Evolutionary conservation across 257 asterid genomes (phyloP).

Genomic region (Solanum etuberosum): DNA sequence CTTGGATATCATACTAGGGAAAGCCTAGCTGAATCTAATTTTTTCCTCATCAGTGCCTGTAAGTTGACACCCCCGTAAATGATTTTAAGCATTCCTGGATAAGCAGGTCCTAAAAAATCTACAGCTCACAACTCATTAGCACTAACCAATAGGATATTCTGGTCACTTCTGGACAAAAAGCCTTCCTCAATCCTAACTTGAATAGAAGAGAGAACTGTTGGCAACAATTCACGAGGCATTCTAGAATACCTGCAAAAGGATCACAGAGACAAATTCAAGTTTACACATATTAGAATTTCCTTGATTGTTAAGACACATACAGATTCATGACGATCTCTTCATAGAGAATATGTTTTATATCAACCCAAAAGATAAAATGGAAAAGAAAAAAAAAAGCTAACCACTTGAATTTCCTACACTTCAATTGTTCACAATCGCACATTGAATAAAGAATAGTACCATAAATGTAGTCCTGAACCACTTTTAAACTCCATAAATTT

Average conservation of each 20-base stretch:
- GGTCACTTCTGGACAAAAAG: constrained; percentile 53
- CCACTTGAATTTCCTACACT: not conserved
- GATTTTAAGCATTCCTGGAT: not conserved
- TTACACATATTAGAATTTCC: not conserved
- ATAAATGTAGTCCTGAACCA: not conserved
- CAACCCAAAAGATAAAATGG: not conserved
- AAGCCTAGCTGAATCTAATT: not conserved
- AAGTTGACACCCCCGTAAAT: not conserved
- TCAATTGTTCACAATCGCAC: not conserved
- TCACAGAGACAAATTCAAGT: constrained; percentile 5
- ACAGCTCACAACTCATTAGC: not conserved
- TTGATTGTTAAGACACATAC: not conserved
- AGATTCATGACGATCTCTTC: not conserved
- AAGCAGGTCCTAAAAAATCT: not conserved
- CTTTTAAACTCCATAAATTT: not conserved
- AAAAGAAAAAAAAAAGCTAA: not conserved
- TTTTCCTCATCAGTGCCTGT: not conserved
- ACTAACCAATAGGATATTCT: constrained; percentile 61
- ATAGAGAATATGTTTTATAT: not conserved
- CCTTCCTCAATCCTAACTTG: constrained; percentile 57
- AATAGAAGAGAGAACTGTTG: constrained; percentile 51
- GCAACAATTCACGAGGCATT: constrained; percentile 75
- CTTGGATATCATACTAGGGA: not conserved
- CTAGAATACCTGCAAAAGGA: constrained; percentile 57
- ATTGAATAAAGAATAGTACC: not conserved